Evolutionary conservation across 306 rosid genomes (phyloP), one percentile per base, ranked within the genome.

Genomic region (Crataegus laevigata): DNA sequence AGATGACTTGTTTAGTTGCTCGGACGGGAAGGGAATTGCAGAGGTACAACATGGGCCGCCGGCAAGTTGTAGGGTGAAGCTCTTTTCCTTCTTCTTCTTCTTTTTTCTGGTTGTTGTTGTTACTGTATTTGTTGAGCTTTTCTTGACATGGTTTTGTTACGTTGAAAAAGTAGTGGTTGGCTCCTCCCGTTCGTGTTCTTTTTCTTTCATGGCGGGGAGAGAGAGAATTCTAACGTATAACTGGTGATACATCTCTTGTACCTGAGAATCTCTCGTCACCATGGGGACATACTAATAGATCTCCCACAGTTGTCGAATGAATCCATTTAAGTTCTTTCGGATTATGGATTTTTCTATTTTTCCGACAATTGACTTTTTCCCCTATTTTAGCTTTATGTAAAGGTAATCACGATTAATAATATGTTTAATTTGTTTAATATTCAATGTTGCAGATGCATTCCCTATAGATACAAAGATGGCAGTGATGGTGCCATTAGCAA

Each of bases 41-140:
- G 83, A 84, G 99, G 67, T 94, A 94, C 77, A 81, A 83, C 64
- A 79, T 86, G 96, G 99, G 99, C 38, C 87, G 85, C 81, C 96
- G 99, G 32, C 97, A 94, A 90, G 99, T 94, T 76, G 99, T 91
- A 0, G 99, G 99, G 99, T 92, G 71, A 73, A 86, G 47, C 58
- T 73, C 11, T 43, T 65, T 4, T n/a, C 24, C 19, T 70, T 11
- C 29, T 30, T 55, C 59, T 50, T 13, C 7, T 8, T 34, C 8
- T 34, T 6, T 34, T 6, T 6, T 34, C 38, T 34, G 38, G 9
- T 34, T 34, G 38, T 34, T 34, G 38, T 34, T 21, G 25, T 42
- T 25, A 12, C 19, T 3, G 36, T 29, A 8, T 61, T 28, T 64
- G n/a, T 63, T 64, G 6, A 34, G 42, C 19, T 77, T 61, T 66